These are phyloP conservation scores for Globisporangium orthogonon DNA, from an alignment of 352 stramenopile species.

Conservation along the genomic window DNA sequence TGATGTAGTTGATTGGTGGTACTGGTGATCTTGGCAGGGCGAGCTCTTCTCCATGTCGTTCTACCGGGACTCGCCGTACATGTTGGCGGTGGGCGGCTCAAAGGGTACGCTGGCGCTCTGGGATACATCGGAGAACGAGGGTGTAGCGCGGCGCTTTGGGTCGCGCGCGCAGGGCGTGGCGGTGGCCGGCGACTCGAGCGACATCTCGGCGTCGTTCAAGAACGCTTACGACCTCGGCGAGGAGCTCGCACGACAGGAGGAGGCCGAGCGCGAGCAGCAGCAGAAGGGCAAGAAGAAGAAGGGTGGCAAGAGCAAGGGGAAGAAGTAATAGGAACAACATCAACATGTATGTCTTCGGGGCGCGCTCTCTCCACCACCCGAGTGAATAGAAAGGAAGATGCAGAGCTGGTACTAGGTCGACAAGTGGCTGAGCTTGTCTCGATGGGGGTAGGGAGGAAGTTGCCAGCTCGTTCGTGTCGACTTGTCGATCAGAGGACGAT, in stretches of 20 bases:
- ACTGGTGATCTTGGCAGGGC: conserved; percentile 19
- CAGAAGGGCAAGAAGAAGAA: conserved; percentile 37
- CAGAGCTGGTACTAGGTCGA: too few species aligned
- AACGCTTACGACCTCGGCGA: conserved; percentile 72
- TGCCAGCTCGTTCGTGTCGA: too few species aligned
- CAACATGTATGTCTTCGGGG: not conserved
- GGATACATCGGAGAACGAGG: conserved; percentile 87
- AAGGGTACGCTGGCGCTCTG: conserved; percentile 87
- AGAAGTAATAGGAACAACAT: conserved; percentile 20
- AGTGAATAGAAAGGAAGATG: too few species aligned
- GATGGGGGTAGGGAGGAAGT: too few species aligned
- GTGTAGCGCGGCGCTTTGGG: conserved; percentile 76
- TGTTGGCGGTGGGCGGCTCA: conserved; percentile 87
- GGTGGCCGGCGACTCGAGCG: conserved; percentile 16
- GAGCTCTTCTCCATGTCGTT: conserved; percentile 90
- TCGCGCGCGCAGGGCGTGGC: conserved; percentile 49
- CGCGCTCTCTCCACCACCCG: too few species aligned
- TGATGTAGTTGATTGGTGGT: not conserved
- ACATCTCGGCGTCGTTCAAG: conserved; percentile 70
- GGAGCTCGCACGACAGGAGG: conserved; percentile 67
- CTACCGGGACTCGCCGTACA: conserved; percentile 84
- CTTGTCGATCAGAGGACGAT: too few species aligned
- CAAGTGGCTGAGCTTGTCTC: too few species aligned
- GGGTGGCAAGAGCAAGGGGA: conserved; percentile 30
- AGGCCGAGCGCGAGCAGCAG: conserved; percentile 29